phyloP scores from a whole-genome alignment of 139 green algal genomes.

The Trebouxia sp. region DNA sequence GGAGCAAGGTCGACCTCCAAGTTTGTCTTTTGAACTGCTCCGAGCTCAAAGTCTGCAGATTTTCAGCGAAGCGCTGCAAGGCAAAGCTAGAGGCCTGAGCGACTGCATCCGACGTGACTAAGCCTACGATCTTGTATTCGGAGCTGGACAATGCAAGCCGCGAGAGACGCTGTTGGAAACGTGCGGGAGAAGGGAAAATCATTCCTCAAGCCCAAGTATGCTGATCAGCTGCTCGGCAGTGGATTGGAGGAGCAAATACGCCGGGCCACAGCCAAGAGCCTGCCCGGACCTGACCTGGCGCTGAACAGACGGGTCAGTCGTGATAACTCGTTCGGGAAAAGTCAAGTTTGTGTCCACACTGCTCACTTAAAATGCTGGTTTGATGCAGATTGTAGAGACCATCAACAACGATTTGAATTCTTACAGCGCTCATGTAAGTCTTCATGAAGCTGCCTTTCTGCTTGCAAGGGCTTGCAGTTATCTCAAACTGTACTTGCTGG shows the following conservation, averaged over 20 bases:
- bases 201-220: conserved; percentile 20
- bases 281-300: conserved; percentile 20
- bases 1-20: too few species aligned
- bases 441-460: neutral
- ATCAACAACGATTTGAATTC: conserved; percentile 18
- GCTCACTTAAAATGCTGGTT: neutral
- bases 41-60: too few species aligned
- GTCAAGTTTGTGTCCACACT: neutral
- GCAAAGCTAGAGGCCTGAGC: too few species aligned
- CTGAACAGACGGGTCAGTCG: conserved; percentile 12
- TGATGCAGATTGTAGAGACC: conserved; percentile 25
- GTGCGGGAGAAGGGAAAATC: conserved; percentile 22
- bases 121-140: too few species aligned
- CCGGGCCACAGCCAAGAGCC: conserved; percentile 9
- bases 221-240: neutral
- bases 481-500: too few species aligned
- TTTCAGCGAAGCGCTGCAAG: too few species aligned
- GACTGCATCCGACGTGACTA: too few species aligned
- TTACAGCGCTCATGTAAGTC: conserved; percentile 6
- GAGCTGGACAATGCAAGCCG: conserved; percentile 9
- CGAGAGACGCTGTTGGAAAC: neutral
- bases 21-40: too few species aligned
- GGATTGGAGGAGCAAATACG: conserved; percentile 13
- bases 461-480: too few species aligned
- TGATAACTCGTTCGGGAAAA: neutral